Conservation (phyloP, 2,329 filamentous ascomycete species). For the Taxawa tesnikishii region DNA sequence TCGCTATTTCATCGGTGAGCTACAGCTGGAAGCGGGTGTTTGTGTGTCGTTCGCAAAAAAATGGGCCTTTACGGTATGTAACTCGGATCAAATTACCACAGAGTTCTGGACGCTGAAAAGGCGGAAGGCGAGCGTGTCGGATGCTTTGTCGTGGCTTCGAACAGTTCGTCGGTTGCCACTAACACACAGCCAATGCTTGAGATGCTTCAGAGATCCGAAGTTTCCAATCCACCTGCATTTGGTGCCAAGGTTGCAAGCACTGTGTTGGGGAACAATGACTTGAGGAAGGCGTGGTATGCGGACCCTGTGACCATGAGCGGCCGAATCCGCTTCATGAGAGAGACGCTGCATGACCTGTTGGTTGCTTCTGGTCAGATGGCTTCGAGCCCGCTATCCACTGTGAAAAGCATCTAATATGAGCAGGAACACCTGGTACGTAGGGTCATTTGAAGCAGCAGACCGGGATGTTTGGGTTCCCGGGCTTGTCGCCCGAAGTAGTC, state of each 20-base stretch:
- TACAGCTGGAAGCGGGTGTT: constrained; percentile 35
- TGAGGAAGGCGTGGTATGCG: constrained; percentile 78
- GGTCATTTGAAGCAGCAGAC: constrained; percentile 36
- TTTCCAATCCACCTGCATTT: constrained; percentile 85
- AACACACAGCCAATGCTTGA: constrained; percentile 72
- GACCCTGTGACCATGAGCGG: constrained; percentile 84
- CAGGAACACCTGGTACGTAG: neutral
- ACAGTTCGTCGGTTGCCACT: constrained; percentile 28
- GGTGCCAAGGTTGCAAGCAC: constrained; percentile 72
- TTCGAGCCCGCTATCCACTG: constrained; percentile 72
- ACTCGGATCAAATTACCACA: no score
- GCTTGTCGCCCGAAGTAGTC: constrained; percentile 58
- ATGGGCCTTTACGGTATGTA: constrained; percentile 68
- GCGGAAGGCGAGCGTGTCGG: constrained; percentile 62
- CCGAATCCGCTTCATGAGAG: constrained; percentile 78
- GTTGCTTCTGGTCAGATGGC: constrained; percentile 64
- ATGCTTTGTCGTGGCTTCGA: constrained; percentile 76
- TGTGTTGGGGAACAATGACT: constrained; percentile 61
- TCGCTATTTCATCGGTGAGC: constrained; percentile 19
- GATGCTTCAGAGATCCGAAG: constrained; percentile 84
- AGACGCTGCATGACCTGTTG: no score
- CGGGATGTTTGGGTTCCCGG: constrained; percentile 93
- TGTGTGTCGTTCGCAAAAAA: constrained; percentile 40
- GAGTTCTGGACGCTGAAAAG: neutral
- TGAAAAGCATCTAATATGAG: constrained; percentile 64